Evolutionary conservation across 768 basidiomycete species (phyloP).

Genomic region (Infundibulicybe gibba): DNA sequence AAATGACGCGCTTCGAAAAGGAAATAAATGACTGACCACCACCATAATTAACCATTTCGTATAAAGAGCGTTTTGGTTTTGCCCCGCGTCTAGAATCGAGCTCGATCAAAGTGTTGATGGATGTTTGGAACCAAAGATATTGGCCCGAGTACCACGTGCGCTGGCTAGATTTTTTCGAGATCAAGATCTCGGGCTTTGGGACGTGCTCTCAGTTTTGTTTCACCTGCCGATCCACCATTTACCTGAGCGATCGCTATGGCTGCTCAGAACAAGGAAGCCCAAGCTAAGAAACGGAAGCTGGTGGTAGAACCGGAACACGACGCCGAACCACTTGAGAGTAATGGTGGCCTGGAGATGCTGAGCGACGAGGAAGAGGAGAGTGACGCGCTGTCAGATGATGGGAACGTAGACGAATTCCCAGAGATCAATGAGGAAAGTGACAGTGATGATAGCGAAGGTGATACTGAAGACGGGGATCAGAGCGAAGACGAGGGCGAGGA

Average conservation of each 20-base stretch:
- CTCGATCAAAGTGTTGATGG: slow-evolving; percentile 12
- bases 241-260: slow-evolving; percentile 24
- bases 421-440: slow-evolving; percentile 59
- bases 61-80: too few species aligned
- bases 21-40: slow-evolving; percentile 54
- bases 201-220: background rate
- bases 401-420: slow-evolving; percentile 71
- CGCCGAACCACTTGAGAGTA: background rate
- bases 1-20: background rate
- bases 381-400: slow-evolving; percentile 48
- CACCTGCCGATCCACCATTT: slow-evolving; percentile 2
- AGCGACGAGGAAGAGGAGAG: slow-evolving; percentile 66
- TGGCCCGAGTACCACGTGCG: slow-evolving; percentile 12
- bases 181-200: too few species aligned
- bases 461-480: slow-evolving; percentile 27
- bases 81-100: too few species aligned
- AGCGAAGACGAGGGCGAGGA: slow-evolving; percentile 39
- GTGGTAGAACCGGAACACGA: slow-evolving; percentile 17
- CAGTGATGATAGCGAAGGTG: slow-evolving; percentile 37
- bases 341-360: slow-evolving; percentile 61
- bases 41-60: slow-evolving; percentile 79
- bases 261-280: slow-evolving; percentile 27
- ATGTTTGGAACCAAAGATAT: slow-evolving; percentile 20
- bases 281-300: slow-evolving; percentile 59
- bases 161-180: slow-evolving; percentile 9